Evolutionary conservation across 345 rosid genomes (phyloP), one percentile per base, ranked within the genome.

Genomic region (Eucalyptus marginata): DNA sequence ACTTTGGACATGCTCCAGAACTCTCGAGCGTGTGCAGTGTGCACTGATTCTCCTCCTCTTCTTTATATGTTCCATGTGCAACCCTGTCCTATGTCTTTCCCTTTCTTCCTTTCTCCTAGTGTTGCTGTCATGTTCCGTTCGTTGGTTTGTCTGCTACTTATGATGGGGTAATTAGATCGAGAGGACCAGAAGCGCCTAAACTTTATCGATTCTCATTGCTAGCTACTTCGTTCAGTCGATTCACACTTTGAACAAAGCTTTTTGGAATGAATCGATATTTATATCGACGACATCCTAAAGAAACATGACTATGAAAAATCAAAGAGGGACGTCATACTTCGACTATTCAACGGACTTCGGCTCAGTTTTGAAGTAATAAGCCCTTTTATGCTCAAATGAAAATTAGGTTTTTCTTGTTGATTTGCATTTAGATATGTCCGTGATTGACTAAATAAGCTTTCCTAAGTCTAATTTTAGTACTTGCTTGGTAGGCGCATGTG

Each of bases 1-100:
- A 59, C 59, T 68, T 59, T 86, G 25, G 81, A 51, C 40, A 33
- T 15, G 51, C 18, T 62, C 64, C 7, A 31, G 29, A 31, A 7
- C 27, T 4, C 29, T 56, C 13, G 13, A 56, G 29, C 22, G 66
- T 49, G 16, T 2, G 83, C 36, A 36, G 36, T 46, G 46, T 0
- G 31, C 33, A 10, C 25, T 88, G 46, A 13, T 49, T 54, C 71
- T 36, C 58, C 71, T 36, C 20, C 52, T 79, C 51, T 54, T 80
- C 25, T 56, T 86, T 90, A 87, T 91, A 88, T 79, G 89, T 93
- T 33, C 13, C 83, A 36, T 36, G 27, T 18, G 47, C 83, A 40
- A 10, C 1, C 83, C 46, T 76, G 7, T 20, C 83, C n/a, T n/a
- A 5, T 40, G 47, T 0, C 27, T 76, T 76, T 36, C 83, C 47